Evolutionary conservation across 2,329 filamentous ascomycete species (phyloP), one percentile per base, ranked within the genome.

Genomic region (Cordyceps farinosa): DNA sequence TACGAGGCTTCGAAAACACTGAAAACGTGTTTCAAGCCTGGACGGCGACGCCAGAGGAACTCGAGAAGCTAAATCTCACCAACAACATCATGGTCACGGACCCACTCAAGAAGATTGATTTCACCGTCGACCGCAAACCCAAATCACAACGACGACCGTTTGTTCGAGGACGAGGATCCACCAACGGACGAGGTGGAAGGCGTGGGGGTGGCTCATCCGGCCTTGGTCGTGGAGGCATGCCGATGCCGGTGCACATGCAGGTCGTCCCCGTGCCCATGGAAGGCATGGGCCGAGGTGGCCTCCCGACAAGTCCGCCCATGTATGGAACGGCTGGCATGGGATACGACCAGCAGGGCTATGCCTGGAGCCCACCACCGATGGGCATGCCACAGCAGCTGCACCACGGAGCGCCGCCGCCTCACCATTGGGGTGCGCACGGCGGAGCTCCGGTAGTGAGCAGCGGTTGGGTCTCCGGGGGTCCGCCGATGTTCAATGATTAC

Each of bases 11-110:
- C 1, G 75, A 80, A 44, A 78, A 76, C 45, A 70, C 82, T 2
- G 79, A 83, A 66, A 79, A 90, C 48, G 76, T 91, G 1, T 92
- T 91, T 69, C 90, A 93, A 70, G 80, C 85, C 0, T 91, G 87
- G 82, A 88, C 86, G 6, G 79, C 90, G 0, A 78, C 81, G 0
- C 76, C 80, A 1, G 83, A 84, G 36, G 84, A 87, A 61, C 84
- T 88, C 69, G 78, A 82, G 51, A 77, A 79, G 8, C 69, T 86
- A 3, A 85, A 84, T 0, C 72, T 93, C 5, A 75, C 77, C 1
- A 82, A 84, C 0, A 76, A 87, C 7, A 77, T 86, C 50, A 90
- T 89, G 84, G 88, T 87, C 0, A 87, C 89, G 56, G 76, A 86
- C 29, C 90, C 90, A 0, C 71, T 91, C 52, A 84, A 87, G 68